Base-by-base conservation (phyloP, 1,139 yeast species). In the Yamadazyma spencermartinsiae region DNA sequence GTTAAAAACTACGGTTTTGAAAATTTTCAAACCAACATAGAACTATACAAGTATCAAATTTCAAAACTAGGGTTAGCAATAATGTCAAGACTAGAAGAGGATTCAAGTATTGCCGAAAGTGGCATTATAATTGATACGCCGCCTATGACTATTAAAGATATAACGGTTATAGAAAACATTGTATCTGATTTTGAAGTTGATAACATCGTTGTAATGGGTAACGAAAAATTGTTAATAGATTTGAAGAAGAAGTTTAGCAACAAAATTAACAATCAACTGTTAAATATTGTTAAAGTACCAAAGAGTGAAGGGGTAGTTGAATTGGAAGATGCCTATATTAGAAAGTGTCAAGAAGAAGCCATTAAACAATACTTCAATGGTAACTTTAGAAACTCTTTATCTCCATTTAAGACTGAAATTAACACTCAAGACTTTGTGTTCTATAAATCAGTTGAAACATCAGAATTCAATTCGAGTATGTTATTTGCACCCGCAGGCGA, bases 331-430 rank as follows among this genome's bases (percentile, higher is more conserved):
- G 66, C 78, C 13, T 87, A 69, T 55, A 68, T 74, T 35, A 73
- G 98, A 53, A 78, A 82, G 34, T 45, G 74, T 19, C 98, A 92
- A 58, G 86, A 89, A 51, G 76, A 79, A 36, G 70, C 84, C 4
- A 87, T 92, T 39, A 80, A 81, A 54, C 95, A 89, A 54, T 94
- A 92, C 58, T 94, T 94, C 54, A 88, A 94, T 55, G 98, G 98
- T 1, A 77, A 78, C 12, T 65, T 68, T 31, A 73, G 73, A 38
- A 77, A 80, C 7, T 79, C 83, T 4, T 68, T 94, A 37, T 85
- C 95, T 4, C 98, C 99, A 1, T 71, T 69, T 52, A 72, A 70
- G 44, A 71, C 75, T 1, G 76, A 69, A 31, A 62, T 72, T 33
- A 72, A 65, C 40, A 48, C 59, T 11, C 55, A 59, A 19, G 74